Evolutionary conservation across 148 eudicot species (phyloP), one percentile per base, ranked within the genome.

Genomic region (Talinum fruticosum): DNA sequence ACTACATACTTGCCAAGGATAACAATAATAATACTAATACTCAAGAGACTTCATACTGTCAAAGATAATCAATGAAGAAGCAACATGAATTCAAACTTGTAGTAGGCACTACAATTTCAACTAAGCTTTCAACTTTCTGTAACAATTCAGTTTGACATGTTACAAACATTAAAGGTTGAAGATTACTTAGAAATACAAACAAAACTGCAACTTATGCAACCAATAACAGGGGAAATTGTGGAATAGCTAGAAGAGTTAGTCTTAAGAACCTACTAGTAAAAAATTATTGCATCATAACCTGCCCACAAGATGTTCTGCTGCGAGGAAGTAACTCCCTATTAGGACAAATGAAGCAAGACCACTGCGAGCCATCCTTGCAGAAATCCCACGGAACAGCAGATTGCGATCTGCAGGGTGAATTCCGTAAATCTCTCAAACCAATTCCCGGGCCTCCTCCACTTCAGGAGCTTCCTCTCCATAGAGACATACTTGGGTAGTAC

Each of bases 381-480:
- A 77, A 64, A 96, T 78, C 75, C 97, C 99, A 44, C 90, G 88
- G 57, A 84, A 82, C 81, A 96, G 78, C 4, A 93, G 80, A 79
- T 89, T 96, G 75, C 97, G 85, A 79, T 96, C 99, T 33, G 92
- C 79, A 35, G 99, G 99, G 76, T 96, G 94, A 19, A 96, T 87
- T 78, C 99, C 99, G 97, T 79, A 66, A 80, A 79, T 77, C 97
- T 87, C 87, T 96, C 99, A 73, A 96, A 96, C 87, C 87, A 84
- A 76, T 86, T 90, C 54, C 97, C 97, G 2, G 97, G 94, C 73
- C 80, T 78, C 26, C 54, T 86, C 97, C 97, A 96, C 79, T 84
- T 87, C 36, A 96, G 90, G 80, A 91, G 35, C 79, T 67, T 85
- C 82, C 96, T 93, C 88, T 96, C 99, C 96, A 87, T 86, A 75